A percentile compares a stretch with the other conserved stretches of the same genome.
phyloP scores from a whole-genome alignment of 257 asterid genomes.

The Striga asiatica region DNA sequence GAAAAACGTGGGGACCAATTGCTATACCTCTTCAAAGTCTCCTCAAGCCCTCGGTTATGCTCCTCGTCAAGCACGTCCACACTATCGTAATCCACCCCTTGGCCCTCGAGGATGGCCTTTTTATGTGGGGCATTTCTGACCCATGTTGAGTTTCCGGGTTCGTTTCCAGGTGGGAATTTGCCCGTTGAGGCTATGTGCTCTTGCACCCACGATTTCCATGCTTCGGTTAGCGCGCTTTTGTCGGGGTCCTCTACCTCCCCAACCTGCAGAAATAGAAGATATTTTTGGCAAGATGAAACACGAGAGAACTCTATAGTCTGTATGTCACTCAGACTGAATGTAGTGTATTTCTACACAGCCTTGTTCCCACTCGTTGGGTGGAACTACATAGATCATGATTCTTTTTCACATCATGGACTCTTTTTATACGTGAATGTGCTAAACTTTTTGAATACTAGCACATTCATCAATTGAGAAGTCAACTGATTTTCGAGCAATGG shows the following conservation, averaged over 20 bases:
- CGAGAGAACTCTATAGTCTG: too few relatives aligned
- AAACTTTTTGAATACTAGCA: too few relatives aligned
- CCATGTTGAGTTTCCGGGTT: constrained; percentile 79
- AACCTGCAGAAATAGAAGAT: too few relatives aligned
- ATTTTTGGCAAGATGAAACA: too few relatives aligned
- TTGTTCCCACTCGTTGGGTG: too few relatives aligned
- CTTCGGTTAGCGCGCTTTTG: constrained; percentile 56
- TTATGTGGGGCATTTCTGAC: constrained; percentile 59
- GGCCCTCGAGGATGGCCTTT: constrained; percentile 71
- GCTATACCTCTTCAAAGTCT: constrained; percentile 76
- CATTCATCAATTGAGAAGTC: too few relatives aligned
- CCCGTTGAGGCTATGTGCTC: constrained; percentile 74
- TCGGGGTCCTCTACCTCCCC: constrained; percentile 65
- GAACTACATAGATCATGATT: too few relatives aligned
- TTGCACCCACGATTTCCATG: constrained; percentile 96
- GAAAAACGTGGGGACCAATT: constrained; percentile 95
- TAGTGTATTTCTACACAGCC: too few relatives aligned
- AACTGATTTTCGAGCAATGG: too few relatives aligned
- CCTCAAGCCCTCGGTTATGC: constrained; percentile 65
- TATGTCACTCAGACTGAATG: too few relatives aligned
- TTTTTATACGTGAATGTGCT: too few relatives aligned
- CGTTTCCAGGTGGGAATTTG: constrained; percentile 86
- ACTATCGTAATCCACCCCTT: constrained; percentile 79
- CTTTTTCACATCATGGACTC: too few relatives aligned
- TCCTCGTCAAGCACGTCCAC: constrained; percentile 88